Conservation (phyloP, 2,329 filamentous ascomycete genomes). For the Calonectria henricotiae region DNA sequence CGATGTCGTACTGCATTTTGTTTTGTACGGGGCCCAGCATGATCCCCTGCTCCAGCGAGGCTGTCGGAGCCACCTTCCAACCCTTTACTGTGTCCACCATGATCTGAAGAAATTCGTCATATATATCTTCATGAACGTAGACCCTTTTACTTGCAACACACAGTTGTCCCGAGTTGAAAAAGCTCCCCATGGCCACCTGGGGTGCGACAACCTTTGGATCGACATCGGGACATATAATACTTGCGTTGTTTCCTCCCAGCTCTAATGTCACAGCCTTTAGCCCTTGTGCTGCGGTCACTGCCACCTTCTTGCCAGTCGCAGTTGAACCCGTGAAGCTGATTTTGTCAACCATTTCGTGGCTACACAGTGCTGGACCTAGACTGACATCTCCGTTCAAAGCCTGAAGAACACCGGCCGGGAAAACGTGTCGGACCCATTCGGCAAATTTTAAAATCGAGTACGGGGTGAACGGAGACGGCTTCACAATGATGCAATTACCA, state of each 20-base stretch:
- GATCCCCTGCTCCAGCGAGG: constrained; percentile 9
- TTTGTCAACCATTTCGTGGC: constrained; percentile 73
- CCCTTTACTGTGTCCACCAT: not conserved
- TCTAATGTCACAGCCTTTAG: constrained; percentile 64
- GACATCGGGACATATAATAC: constrained; percentile 21
- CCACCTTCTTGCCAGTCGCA: constrained; percentile 73
- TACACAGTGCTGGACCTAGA: constrained; percentile 72
- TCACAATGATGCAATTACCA: constrained; percentile 63
- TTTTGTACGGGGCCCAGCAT: constrained; percentile 13
- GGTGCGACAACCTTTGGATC: constrained; percentile 12
- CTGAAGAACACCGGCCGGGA: constrained; percentile 75
- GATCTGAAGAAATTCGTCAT: constrained; percentile 10
- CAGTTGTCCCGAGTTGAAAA: constrained; percentile 58
- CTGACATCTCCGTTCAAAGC: constrained; percentile 73
- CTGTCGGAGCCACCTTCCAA: constrained; percentile 12
- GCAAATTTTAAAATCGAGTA: constrained; percentile 71
- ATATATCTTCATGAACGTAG: constrained; percentile 15
- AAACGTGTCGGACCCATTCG: constrained; percentile 70
- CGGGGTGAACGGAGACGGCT: constrained; percentile 70
- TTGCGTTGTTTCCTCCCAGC: constrained; percentile 24
- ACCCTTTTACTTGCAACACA: constrained; percentile 11
- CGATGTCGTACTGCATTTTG: constrained; percentile 21
- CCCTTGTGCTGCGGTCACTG: constrained; percentile 67
- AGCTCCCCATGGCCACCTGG: not conserved
- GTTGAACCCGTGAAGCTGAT: constrained; percentile 76